Conservation (phyloP, 2,329 filamentous ascomycete species). For the Rutstroemia sydowiana region DNA sequence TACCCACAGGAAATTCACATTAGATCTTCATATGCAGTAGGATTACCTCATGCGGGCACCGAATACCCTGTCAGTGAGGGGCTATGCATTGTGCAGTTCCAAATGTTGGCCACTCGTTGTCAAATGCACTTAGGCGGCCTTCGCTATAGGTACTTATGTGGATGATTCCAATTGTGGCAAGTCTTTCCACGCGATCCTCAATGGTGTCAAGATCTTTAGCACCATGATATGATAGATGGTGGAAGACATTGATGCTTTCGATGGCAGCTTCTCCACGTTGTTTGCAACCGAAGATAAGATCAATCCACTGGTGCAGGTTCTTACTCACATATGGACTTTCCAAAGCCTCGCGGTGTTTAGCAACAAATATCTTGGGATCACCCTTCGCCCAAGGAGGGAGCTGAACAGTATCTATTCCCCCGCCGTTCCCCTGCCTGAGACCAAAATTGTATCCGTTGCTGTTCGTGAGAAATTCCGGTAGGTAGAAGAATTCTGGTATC, state of each 20-base stretch:
- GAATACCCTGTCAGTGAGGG: no score
- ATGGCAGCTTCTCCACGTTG: slow-evolving; percentile 88
- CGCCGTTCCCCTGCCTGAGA: slow-evolving; percentile 69
- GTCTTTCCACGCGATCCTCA: slow-evolving; percentile 75
- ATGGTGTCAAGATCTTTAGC: slow-evolving; percentile 90
- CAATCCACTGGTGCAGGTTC: slow-evolving; percentile 90
- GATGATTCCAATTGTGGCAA: slow-evolving; percentile 90
- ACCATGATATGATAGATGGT: slow-evolving; percentile 90
- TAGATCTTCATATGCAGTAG: no score
- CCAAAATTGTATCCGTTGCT: slow-evolving; percentile 94
- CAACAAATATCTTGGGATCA: slow-evolving; percentile 89
- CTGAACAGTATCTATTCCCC: slow-evolving; percentile 74
- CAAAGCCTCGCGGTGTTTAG: slow-evolving; percentile 89
- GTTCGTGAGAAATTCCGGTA: slow-evolving; percentile 92
- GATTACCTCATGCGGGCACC: no score
- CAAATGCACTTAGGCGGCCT: no score
- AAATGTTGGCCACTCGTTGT: no score
- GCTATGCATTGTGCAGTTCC: no score
- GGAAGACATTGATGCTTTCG: slow-evolving; percentile 90
- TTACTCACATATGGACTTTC: slow-evolving; percentile 90
- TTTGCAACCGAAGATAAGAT: slow-evolving; percentile 88
- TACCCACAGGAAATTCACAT: no score
- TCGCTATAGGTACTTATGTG: no score
- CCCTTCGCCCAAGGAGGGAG: slow-evolving; percentile 97
- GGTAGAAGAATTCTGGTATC: slow-evolving; percentile 94